Percentiles rank a stretch among this genome's conserved stretches.
Conservation (phyloP, 805 yeast species). For the Kodamaea kaohsiungensis region DNA sequence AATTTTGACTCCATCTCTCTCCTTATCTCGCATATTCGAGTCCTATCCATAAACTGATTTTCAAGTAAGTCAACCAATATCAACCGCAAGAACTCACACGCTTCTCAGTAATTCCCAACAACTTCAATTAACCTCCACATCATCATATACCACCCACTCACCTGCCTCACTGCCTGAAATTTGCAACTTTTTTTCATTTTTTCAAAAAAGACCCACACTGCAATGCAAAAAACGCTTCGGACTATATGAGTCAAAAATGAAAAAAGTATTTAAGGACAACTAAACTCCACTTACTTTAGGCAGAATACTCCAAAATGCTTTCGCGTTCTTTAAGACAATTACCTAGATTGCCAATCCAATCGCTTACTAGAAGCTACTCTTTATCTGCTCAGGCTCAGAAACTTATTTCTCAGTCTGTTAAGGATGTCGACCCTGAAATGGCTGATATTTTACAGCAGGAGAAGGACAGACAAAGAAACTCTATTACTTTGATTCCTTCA, state of each 20-base stretch:
- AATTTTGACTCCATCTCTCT: too few relatives aligned
- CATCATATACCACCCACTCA: too few relatives aligned
- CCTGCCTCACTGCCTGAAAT: too few relatives aligned
- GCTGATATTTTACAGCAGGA: constrained; percentile 74
- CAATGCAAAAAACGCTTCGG: too few relatives aligned
- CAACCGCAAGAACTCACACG: too few relatives aligned
- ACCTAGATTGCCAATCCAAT: constrained; percentile 12
- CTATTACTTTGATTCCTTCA: constrained; percentile 91
- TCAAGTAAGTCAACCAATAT: too few relatives aligned
- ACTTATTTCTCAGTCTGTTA: constrained; percentile 61
- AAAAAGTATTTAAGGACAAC: constrained; percentile 3
- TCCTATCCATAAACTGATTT: too few relatives aligned
- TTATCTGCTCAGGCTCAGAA: constrained; percentile 65
- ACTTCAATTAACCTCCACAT: too few relatives aligned
- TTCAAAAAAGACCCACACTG: too few relatives aligned
- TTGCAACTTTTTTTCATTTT: too few relatives aligned
- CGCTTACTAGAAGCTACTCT: constrained; percentile 49
- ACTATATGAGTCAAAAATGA: constrained; percentile 1
- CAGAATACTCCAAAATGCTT: constrained; percentile 23
- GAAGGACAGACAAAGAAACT: constrained; percentile 87
- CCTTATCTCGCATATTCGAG: too few relatives aligned
- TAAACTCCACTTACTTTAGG: background rate
- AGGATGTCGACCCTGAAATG: constrained; percentile 78
- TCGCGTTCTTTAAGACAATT: constrained; percentile 30
- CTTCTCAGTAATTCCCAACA: too few relatives aligned